These are phyloP conservation scores for Gamsiella multidivaricata DNA, from an alignment of 192 early-diverging fungal species.

Conservation along the genomic window DNA sequence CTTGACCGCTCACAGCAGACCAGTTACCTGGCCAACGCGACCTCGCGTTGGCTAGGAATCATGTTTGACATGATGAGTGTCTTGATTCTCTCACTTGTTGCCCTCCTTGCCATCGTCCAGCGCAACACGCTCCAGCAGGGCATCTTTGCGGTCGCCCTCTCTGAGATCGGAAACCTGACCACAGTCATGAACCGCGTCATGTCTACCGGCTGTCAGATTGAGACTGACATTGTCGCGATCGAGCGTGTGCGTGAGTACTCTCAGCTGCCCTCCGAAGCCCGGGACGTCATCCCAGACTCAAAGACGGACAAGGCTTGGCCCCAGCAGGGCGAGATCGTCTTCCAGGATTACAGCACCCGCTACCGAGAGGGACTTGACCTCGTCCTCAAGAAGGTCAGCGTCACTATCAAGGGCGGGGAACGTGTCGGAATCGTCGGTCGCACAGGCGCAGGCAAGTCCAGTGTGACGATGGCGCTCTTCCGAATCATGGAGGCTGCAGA, in stretches of 20 bases:
- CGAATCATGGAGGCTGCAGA: constrained; percentile 72
- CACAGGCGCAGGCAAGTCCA: constrained; percentile 74
- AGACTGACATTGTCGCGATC: constrained; percentile 71
- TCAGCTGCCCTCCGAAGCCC: constrained; percentile 67
- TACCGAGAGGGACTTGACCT: constrained; percentile 61
- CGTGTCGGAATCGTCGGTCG: constrained; percentile 69
- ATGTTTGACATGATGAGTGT: constrained; percentile 16
- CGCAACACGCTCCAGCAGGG: constrained; percentile 8
- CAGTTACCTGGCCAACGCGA: constrained; percentile 14
- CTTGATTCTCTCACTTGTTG: constrained; percentile 2
- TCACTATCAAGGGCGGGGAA: constrained; percentile 62
- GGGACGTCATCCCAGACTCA: constrained; percentile 20
- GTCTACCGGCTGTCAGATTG: background rate
- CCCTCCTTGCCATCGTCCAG: constrained; percentile 14
- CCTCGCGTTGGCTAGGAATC: constrained; percentile 13
- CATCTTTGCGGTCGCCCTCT: constrained; percentile 13
- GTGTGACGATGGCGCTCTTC: constrained; percentile 70
- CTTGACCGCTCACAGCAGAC: constrained; percentile 28
- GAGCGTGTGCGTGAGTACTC: constrained; percentile 85
- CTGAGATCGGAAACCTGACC: constrained; percentile 9
- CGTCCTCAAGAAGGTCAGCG: constrained; percentile 56
- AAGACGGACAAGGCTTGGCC: constrained; percentile 61
- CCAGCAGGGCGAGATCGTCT: constrained; percentile 59
- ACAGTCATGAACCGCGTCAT: background rate
- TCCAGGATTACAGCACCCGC: constrained; percentile 58